Percentiles rank a stretch among this genome's conserved stretches.
Evolutionary conservation across 2,329 filamentous ascomycete genomes (phyloP).

Genomic region (Trichoderma citrinoviride): DNA sequence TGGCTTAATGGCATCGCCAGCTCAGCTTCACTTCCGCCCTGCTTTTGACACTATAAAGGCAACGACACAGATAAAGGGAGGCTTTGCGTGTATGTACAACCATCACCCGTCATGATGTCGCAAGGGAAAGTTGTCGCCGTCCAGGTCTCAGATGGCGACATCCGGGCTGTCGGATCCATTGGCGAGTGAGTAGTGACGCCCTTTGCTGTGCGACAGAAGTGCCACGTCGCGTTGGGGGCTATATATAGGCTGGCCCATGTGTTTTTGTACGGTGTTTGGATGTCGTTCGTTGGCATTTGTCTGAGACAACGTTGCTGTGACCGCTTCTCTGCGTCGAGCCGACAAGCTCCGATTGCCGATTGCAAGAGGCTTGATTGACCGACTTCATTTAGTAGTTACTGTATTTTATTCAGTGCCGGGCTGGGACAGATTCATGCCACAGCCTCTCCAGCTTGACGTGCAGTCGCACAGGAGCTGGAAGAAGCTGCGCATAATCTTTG

Average conservation of each 20-base stretch:
- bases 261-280: conserved; percentile 29
- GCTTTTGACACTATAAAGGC: too few species aligned
- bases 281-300: conserved; percentile 3
- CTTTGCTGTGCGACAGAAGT: conserved; percentile 52
- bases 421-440: neutral
- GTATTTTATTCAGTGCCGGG: neutral
- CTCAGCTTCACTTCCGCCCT: conserved; percentile 34
- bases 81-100: conserved; percentile 48
- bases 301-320: conserved; percentile 23
- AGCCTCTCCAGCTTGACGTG: neutral
- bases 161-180: conserved; percentile 42
- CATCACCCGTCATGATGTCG: conserved; percentile 54
- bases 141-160: conserved; percentile 49
- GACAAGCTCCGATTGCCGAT: conserved; percentile 30
- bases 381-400: too few species aligned
- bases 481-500: neutral
- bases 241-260: conserved; percentile 49
- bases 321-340: conserved; percentile 44
- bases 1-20: conserved; percentile 65
- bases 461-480: neutral
- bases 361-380: too few species aligned
- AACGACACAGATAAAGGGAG: conserved; percentile 41
- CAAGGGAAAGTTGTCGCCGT: conserved; percentile 54
- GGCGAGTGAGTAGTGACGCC: conserved; percentile 43
- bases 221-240: conserved; percentile 50